Percentiles rank a stretch among this genome's conserved stretches.
These are phyloP conservation scores for Hyphodiscus hymeniophilus DNA, from an alignment of 495 filamentous ascomycete genomes.

Conservation along the genomic window DNA sequence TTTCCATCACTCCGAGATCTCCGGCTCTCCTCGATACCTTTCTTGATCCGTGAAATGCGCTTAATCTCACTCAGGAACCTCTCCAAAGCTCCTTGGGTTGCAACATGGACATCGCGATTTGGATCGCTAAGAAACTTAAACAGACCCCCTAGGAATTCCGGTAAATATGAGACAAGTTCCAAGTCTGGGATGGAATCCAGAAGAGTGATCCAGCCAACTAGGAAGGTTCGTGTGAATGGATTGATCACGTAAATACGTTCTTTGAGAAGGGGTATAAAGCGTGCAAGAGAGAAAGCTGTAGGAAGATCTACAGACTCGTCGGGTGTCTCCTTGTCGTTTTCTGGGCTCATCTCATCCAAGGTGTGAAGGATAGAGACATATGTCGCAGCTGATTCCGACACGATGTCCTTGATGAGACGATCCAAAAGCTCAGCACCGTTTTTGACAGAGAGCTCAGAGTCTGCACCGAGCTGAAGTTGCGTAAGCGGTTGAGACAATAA, in stretches of 20 bases:
- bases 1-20: conserved; percentile 57
- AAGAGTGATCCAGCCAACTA: conserved; percentile 93
- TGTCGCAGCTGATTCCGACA: conserved; percentile 90
- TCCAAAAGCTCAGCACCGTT: conserved; percentile 97
- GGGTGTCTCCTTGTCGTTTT: conserved; percentile 41
- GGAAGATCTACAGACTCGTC: conserved; percentile 50
- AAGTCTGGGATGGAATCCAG: conserved; percentile 96
- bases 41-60: conserved; percentile 84
- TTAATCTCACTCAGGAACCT: conserved; percentile 92
- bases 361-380: conserved; percentile 81
- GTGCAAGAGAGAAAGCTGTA: conserved; percentile 85
- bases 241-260: conserved; percentile 91
- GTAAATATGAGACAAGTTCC: conserved; percentile 87
- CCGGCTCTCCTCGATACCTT: conserved; percentile 80
- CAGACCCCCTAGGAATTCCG: conserved; percentile 83
- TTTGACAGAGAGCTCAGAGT: conserved; percentile 94
- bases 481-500: conserved; percentile 4
- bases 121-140: conserved; percentile 88
- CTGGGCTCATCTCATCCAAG: conserved; percentile 35
- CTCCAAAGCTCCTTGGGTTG: conserved; percentile 84
- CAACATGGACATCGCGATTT: conserved; percentile 86
- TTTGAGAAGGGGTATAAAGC: conserved; percentile 87
- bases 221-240: conserved; percentile 87
- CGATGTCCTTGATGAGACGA: conserved; percentile 95
- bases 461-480: conserved; percentile 69